A percentile compares a stretch with the other conserved stretches of the same genome.
Evolutionary conservation across 2,329 filamentous ascomycete genomes (phyloP).

Genomic region (Verticillium alfalfae): DNA sequence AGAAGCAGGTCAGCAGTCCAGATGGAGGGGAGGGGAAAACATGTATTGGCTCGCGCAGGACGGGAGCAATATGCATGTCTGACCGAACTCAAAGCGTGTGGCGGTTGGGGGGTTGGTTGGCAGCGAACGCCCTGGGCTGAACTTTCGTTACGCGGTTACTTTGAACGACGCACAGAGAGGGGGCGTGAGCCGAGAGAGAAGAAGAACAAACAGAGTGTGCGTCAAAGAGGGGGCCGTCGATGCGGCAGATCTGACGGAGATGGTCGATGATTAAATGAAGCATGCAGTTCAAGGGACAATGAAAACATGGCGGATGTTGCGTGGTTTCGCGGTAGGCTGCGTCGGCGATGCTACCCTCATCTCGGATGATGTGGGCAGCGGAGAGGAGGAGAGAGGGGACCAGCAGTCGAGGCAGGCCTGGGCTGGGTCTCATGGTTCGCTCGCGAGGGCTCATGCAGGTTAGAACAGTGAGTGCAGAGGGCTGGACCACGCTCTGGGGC

Average conservation of each 20-base stretch:
- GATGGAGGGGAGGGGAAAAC: neutral
- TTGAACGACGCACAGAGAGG: neutral
- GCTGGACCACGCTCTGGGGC: neutral
- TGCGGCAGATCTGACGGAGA: neutral
- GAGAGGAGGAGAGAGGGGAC: neutral
- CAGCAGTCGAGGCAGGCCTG: neutral
- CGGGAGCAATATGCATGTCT: neutral
- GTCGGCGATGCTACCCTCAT: neutral
- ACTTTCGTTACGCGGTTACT: neutral
- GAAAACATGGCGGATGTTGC: neutral
- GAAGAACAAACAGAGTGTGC: no score
- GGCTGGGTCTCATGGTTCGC: neutral
- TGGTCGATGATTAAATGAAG: neutral
- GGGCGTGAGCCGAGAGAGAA: neutral
- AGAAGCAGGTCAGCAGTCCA: neutral
- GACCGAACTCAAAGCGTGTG: neutral
- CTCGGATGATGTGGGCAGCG: neutral
- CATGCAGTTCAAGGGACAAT: neutral
- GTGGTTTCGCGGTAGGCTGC: neutral
- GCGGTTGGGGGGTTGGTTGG: neutral
- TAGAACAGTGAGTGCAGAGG: neutral
- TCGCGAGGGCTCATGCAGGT: neutral
- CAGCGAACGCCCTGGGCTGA: neutral
- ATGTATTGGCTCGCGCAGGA: neutral
- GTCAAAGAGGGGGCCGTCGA: neutral